phyloP scores from a whole-genome alignment of 2,329 filamentous ascomycete species.

The Pestalotiopsis fici region DNA sequence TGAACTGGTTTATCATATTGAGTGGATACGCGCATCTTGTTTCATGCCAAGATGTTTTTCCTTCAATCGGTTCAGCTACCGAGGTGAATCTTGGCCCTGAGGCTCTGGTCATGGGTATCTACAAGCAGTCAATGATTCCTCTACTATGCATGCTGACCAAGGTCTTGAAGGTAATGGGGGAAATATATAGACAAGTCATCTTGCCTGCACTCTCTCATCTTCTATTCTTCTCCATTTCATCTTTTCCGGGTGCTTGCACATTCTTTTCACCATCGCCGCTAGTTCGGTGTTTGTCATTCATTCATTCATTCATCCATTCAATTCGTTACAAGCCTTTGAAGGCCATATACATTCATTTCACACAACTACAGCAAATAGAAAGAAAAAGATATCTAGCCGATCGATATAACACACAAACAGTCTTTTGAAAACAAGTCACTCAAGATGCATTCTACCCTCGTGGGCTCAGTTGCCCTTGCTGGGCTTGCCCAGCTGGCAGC shows the following conservation, averaged over 20 bases:
- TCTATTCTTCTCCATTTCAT: neutral
- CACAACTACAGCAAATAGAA: neutral
- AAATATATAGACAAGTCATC: neutral
- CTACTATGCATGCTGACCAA: neutral
- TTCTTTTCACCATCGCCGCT: conserved; percentile 7
- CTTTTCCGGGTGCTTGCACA: neutral
- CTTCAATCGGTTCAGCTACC: neutral
- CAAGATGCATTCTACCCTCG: neutral
- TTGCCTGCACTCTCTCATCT: neutral
- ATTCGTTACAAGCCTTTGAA: neutral
- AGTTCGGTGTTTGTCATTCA: conserved; percentile 3
- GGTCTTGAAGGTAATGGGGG: neutral
- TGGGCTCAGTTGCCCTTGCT: neutral
- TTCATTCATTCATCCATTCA: conserved; percentile 1
- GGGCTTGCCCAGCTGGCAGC: neutral
- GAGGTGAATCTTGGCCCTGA: neutral
- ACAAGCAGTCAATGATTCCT: neutral
- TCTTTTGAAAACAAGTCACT: neutral
- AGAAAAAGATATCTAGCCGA: neutral
- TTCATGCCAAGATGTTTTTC: conserved; percentile 4
- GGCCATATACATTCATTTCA: neutral
- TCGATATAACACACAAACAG: neutral
- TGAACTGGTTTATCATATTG: neutral
- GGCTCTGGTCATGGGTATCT: neutral
- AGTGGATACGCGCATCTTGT: neutral